Evolutionary conservation across 306 rosid species (phyloP).

Genomic region (Acacia crassicarpa): DNA sequence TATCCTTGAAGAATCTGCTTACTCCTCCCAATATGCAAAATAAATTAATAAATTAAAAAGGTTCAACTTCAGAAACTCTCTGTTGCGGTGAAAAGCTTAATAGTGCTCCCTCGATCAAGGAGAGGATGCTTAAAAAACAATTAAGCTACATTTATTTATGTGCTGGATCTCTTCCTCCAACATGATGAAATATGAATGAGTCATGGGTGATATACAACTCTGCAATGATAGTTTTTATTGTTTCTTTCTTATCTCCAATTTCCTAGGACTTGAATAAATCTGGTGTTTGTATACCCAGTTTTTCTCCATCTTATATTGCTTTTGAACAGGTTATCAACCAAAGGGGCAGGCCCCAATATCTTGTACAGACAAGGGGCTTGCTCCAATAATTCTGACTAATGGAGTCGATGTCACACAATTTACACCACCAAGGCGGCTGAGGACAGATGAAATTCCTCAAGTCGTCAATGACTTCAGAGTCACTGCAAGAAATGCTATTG

Average conservation of each 20-base stretch:
- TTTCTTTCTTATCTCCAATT: no score
- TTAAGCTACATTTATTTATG: background rate
- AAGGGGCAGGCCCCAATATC: constrained; percentile 32
- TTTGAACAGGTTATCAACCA: constrained; percentile 49
- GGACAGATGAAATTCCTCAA: constrained; percentile 41
- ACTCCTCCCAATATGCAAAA: background rate
- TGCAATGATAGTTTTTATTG: no score
- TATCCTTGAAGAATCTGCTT: background rate
- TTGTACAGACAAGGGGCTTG: constrained; percentile 50
- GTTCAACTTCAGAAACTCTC: no score
- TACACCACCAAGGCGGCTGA: constrained; percentile 57
- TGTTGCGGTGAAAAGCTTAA: no score
- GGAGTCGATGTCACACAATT: constrained; percentile 34
- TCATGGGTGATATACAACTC: background rate
- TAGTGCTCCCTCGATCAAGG: no score
- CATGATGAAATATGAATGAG: background rate
- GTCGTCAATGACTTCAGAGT: background rate
- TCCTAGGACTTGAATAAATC: no score
- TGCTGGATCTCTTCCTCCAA: background rate
- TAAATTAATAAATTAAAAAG: no score
- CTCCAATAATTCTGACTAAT: constrained; percentile 9
- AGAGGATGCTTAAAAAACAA: background rate
- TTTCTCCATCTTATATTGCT: background rate
- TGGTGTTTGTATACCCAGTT: background rate
- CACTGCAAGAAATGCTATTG: background rate